Evolutionary conservation across 257 asterid genomes (phyloP).

Genomic region (Penstemon barbatus): DNA sequence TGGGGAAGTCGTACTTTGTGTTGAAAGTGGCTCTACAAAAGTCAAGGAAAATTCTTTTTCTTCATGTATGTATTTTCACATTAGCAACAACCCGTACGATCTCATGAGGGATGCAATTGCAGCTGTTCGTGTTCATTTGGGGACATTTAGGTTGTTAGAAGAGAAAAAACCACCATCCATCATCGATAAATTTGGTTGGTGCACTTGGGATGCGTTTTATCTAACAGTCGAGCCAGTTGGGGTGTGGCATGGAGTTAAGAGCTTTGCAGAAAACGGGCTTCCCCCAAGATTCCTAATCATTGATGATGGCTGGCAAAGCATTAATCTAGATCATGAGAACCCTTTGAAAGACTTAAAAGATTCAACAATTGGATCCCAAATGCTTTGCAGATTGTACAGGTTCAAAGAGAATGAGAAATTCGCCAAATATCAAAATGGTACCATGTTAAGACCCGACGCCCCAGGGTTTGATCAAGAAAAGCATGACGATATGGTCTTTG

Average conservation of each 20-base stretch:
- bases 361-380: constrained; percentile 38
- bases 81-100: constrained; percentile 38
- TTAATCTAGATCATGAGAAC: constrained; percentile 46
- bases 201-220: constrained; percentile 4
- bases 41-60: constrained; percentile 33
- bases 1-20: constrained; percentile 30
- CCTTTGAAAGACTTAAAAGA: constrained; percentile 38
- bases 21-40: constrained; percentile 48
- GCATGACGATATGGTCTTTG: constrained; percentile 39
- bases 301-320: constrained; percentile 59
- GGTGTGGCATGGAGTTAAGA: constrained; percentile 43
- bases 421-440: constrained; percentile 35
- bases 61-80: constrained; percentile 34
- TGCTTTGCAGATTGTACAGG: constrained; percentile 43
- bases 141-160: constrained; percentile 40
- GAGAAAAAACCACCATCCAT: constrained; percentile 40
- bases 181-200: constrained; percentile 45
- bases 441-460: constrained; percentile 33
- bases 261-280: constrained; percentile 30
- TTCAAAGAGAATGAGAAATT: constrained; percentile 47
- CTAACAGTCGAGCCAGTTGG: constrained; percentile 47
- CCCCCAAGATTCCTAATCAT: constrained; percentile 42
- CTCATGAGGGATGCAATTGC: constrained; percentile 40
- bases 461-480: constrained; percentile 38
- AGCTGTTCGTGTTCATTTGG: constrained; percentile 35